Conservation (phyloP, 768 basidiomycete genomes). For the Xerocomus potaroensis region DNA sequence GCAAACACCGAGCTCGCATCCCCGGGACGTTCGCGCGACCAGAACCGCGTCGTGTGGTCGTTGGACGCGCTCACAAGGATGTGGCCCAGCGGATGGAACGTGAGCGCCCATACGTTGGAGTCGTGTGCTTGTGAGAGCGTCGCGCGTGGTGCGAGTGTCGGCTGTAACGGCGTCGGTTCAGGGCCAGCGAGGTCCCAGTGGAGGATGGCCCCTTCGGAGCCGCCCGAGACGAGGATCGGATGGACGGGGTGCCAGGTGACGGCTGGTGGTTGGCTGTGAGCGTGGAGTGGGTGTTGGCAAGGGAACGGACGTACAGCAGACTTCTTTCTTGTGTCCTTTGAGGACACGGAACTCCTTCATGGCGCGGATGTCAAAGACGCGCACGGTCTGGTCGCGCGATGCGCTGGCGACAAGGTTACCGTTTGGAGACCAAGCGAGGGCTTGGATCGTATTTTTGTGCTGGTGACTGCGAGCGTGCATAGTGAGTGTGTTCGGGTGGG, state of each 20-base stretch:
- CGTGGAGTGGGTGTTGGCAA: background rate
- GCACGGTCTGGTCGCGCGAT: slow-evolving; percentile 89
- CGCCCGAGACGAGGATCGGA: slow-evolving; percentile 88
- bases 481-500: background rate
- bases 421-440: slow-evolving; percentile 89
- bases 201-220: slow-evolving; percentile 88
- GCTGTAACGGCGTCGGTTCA: slow-evolving; percentile 35
- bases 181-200: slow-evolving; percentile 90
- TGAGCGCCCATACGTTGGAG: slow-evolving; percentile 93
- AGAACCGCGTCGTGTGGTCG: slow-evolving; percentile 99
- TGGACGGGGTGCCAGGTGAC: slow-evolving; percentile 96
- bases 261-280: slow-evolving; percentile 40
- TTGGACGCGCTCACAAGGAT: slow-evolving; percentile 92
- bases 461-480: slow-evolving; percentile 58
- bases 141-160: slow-evolving; percentile 60
- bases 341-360: slow-evolving; percentile 94
- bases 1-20: slow-evolving; percentile 74
- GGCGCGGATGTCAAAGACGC: slow-evolving; percentile 95
- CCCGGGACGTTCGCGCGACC: slow-evolving; percentile 90
- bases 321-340: slow-evolving; percentile 97
- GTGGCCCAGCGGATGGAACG: slow-evolving; percentile 95
- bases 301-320: slow-evolving; percentile 85
- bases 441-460: slow-evolving; percentile 96
- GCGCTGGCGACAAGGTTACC: slow-evolving; percentile 94
- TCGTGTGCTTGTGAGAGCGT: slow-evolving; percentile 96